Evolutionary conservation across 176 grass and related monocot genomes (phyloP).

Genomic region (Triticum monococcum): DNA sequence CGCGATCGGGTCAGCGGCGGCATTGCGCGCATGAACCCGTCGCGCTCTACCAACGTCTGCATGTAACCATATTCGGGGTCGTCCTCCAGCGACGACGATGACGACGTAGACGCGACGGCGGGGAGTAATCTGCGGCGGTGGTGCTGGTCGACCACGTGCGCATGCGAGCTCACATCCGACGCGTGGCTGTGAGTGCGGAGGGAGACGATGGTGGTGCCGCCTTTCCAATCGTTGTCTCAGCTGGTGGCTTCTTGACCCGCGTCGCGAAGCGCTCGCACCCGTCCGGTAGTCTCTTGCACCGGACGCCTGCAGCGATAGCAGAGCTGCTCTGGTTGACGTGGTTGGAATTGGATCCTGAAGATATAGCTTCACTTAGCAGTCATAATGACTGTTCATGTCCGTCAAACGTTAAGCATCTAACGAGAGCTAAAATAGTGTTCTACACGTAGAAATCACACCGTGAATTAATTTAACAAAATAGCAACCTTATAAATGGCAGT

Average conservation of each 20-base stretch:
- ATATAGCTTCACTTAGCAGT: not conserved
- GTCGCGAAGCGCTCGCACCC: slow-evolving; percentile 72
- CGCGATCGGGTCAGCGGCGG: slow-evolving; percentile 37
- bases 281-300: slow-evolving; percentile 45
- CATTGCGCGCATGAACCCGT: slow-evolving; percentile 32
- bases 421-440: not conserved
- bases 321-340: not conserved
- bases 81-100: slow-evolving; percentile 25
- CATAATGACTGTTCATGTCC: not conserved
- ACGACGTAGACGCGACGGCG: not conserved
- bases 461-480: too few species aligned
- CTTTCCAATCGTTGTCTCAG: not conserved
- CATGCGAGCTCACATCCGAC: not conserved
- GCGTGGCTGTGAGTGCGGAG: too few species aligned
- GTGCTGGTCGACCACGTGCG: not conserved
- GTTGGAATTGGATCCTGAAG: not conserved
- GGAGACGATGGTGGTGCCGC: not conserved
- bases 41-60: slow-evolving; percentile 50
- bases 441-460: not conserved
- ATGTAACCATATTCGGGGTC: slow-evolving; percentile 69
- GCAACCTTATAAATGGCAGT: too few species aligned
- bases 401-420: not conserved
- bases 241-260: slow-evolving; percentile 54
- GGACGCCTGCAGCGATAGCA: slow-evolving; percentile 7
- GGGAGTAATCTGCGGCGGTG: not conserved